Conservation (phyloP, 2,329 filamentous ascomycete species). For the Fusarium sp. region DNA sequence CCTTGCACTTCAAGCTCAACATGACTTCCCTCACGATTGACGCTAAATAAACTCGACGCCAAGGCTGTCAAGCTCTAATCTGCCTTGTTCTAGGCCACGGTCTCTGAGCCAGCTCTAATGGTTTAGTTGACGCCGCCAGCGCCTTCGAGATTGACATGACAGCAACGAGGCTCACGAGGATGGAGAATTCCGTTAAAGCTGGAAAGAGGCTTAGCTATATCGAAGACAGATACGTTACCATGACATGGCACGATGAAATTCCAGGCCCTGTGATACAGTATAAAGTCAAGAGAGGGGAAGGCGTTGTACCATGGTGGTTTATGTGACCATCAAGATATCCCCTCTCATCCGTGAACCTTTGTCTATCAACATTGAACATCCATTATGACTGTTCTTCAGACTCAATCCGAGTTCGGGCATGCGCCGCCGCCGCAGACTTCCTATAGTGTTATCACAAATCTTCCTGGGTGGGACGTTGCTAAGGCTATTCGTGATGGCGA, state of each 20-base stretch:
- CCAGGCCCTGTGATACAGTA: neutral
- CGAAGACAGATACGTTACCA: neutral
- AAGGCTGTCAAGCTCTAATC: neutral
- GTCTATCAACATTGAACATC: neutral
- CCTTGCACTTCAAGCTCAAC: neutral
- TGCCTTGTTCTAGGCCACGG: constrained; percentile 15
- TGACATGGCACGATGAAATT: neutral
- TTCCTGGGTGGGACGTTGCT: constrained; percentile 58
- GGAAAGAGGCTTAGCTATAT: neutral
- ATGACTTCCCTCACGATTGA: neutral
- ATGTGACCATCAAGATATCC: neutral
- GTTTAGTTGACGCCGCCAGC: neutral
- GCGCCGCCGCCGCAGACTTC: constrained; percentile 61
- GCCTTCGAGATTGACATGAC: neutral
- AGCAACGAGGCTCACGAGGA: neutral
- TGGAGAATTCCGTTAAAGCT: neutral
- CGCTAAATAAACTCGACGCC: neutral
- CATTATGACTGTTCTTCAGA: constrained; percentile 53
- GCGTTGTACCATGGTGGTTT: neutral
- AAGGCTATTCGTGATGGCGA: constrained; percentile 58
- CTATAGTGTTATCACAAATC: constrained; percentile 61
- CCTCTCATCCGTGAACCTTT: neutral
- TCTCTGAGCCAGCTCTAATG: neutral
- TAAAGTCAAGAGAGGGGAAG: neutral
- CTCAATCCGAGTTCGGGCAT: constrained; percentile 57